phyloP scores from a whole-genome alignment of 2,329 filamentous ascomycete genomes.

The Fusarium solani-melongenae region DNA sequence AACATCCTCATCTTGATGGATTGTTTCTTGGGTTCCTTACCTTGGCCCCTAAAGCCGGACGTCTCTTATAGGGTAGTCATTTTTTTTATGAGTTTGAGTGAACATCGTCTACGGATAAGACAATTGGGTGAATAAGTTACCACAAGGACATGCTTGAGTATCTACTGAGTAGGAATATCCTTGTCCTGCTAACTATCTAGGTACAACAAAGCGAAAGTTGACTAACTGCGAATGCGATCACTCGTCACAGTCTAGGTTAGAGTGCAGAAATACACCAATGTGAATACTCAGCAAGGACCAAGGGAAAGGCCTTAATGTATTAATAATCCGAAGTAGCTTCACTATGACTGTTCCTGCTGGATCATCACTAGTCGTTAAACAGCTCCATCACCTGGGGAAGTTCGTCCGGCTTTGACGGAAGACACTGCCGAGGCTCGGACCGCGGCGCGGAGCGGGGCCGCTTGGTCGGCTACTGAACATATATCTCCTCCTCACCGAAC shows the following conservation, averaged over 20 bases:
- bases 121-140: too few species aligned
- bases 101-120: not conserved
- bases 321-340: not conserved
- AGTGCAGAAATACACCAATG: not conserved
- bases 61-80: not conserved
- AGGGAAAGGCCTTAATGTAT: not conserved
- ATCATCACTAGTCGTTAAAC: not conserved
- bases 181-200: not conserved
- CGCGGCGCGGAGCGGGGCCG: not conserved
- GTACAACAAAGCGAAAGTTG: not conserved
- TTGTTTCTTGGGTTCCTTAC: too few species aligned
- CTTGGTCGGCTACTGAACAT: not conserved
- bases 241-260: not conserved
- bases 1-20: not conserved
- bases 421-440: slow-evolving; percentile 2
- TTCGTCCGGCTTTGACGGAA: not conserved
- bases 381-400: not conserved
- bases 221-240: not conserved
- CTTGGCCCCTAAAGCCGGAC: too few species aligned
- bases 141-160: not conserved
- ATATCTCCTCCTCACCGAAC: not conserved
- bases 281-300: not conserved
- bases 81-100: too few species aligned
- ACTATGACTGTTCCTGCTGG: not conserved
- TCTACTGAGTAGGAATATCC: not conserved